phyloP scores from a whole-genome alignment of 2,329 filamentous ascomycete genomes.

The Colletotrichum sp. region DNA sequence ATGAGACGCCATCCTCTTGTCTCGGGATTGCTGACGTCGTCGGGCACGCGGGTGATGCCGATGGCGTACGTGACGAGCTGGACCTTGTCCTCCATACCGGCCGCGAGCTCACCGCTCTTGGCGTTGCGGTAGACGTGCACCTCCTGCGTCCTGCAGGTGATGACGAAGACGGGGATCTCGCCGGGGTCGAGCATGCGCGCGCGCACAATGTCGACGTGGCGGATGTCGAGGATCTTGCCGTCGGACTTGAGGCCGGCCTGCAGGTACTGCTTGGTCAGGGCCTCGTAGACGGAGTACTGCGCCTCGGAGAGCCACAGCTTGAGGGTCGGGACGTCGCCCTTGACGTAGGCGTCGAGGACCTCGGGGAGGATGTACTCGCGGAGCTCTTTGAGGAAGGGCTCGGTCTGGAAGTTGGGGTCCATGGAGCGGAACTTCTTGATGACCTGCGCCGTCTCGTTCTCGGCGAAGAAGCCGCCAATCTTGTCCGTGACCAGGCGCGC shows the following conservation, averaged over 20 bases:
- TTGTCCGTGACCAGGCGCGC: slow-evolving; percentile 93
- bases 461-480: slow-evolving; percentile 94
- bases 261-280: slow-evolving; percentile 95
- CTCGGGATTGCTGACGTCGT: slow-evolving; percentile 96
- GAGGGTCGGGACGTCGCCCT: slow-evolving; percentile 88
- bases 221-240: slow-evolving; percentile 92
- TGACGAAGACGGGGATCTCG: slow-evolving; percentile 93
- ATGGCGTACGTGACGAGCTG: slow-evolving; percentile 98
- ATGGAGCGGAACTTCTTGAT: slow-evolving; percentile 98
- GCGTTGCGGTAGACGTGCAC: slow-evolving; percentile 95
- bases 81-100: slow-evolving; percentile 98
- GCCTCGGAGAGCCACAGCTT: slow-evolving; percentile 96
- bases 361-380: slow-evolving; percentile 98
- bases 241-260: slow-evolving; percentile 93
- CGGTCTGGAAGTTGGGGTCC: slow-evolving; percentile 93
- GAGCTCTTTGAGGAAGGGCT: slow-evolving; percentile 93
- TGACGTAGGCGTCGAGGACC: slow-evolving; percentile 97
- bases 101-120: slow-evolving; percentile 87
- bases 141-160: slow-evolving; percentile 95
- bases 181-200: slow-evolving; percentile 84
- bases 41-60: slow-evolving; percentile 89
- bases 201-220: slow-evolving; percentile 86
- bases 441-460: slow-evolving; percentile 96
- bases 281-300: slow-evolving; percentile 95
- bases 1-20: slow-evolving; percentile 97